Evolutionary conservation across 2,329 filamentous ascomycete genomes (phyloP).

Genomic region (Penicillium sp.): DNA sequence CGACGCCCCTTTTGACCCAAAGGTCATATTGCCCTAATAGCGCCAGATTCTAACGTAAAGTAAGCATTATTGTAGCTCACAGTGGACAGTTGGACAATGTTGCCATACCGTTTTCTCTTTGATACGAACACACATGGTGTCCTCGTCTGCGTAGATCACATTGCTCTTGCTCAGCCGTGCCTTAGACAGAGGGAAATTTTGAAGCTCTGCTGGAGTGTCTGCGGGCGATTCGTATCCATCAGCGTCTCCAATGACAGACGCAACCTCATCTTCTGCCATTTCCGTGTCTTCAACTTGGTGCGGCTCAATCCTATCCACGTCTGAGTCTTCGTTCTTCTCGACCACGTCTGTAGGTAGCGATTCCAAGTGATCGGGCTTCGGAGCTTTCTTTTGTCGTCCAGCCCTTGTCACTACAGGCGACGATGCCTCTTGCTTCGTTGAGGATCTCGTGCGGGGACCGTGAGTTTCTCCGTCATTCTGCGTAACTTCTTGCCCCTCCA

Average conservation of each 20-base stretch:
- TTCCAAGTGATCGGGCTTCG: constrained; percentile 7
- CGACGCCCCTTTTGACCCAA: constrained; percentile 57
- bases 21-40: constrained; percentile 59
- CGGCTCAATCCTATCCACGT: constrained; percentile 23
- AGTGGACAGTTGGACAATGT: background rate
- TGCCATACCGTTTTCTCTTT: constrained; percentile 42
- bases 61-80: constrained; percentile 20
- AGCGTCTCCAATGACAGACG: constrained; percentile 27
- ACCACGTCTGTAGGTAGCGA: constrained; percentile 1
- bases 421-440: constrained; percentile 22
- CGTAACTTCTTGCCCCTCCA: constrained; percentile 22
- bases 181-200: constrained; percentile 46
- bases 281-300: constrained; percentile 10
- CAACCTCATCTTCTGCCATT: constrained; percentile 26
- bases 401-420: constrained; percentile 15
- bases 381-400: constrained; percentile 10
- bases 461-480: constrained; percentile 18
- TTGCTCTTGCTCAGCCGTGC: constrained; percentile 39
- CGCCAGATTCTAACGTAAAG: constrained; percentile 40
- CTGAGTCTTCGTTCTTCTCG: constrained; percentile 6
- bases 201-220: constrained; percentile 31
- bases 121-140: constrained; percentile 43
- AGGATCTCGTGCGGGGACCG: constrained; percentile 22
- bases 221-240: constrained; percentile 38
- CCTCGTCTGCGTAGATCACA: constrained; percentile 42